Conservation (phyloP, 768 basidiomycete species). For the Pleurotus giganteus region DNA sequence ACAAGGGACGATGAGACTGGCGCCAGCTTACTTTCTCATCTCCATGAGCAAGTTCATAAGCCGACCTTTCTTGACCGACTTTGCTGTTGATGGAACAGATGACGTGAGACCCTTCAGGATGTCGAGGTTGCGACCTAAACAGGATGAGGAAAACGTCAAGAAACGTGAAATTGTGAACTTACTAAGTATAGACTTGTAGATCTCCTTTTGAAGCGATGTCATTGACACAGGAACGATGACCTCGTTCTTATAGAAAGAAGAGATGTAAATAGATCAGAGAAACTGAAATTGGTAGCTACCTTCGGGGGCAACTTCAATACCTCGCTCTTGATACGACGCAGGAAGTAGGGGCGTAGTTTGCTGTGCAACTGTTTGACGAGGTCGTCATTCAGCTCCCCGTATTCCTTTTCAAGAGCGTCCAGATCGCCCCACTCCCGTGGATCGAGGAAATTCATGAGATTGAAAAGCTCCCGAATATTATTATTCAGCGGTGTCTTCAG, state of each 20-base stretch:
- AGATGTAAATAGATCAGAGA: neutral
- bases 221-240: conserved; percentile 91
- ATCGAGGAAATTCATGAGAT: conserved; percentile 95
- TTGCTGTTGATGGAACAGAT: conserved; percentile 42
- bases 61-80: conserved; percentile 44
- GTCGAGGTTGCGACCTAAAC: conserved; percentile 68
- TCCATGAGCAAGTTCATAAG: conserved; percentile 89
- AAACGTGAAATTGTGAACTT: conserved; percentile 18
- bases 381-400: conserved; percentile 77
- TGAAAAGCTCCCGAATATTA: conserved; percentile 95
- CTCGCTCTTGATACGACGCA: conserved; percentile 91
- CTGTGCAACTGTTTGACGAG: conserved; percentile 77
- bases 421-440: conserved; percentile 74
- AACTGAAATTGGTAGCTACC: conserved; percentile 37
- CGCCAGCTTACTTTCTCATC: conserved; percentile 65
- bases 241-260: conserved; percentile 60
- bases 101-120: conserved; percentile 46
- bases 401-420: conserved; percentile 67
- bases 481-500: conserved; percentile 90
- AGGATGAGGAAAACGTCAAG: conserved; percentile 1
- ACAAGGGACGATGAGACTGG: neutral
- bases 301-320: conserved; percentile 91
- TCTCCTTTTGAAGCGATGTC: conserved; percentile 80
- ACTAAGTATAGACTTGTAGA: conserved; percentile 87
- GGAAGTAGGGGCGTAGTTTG: conserved; percentile 83